A percentile compares a stretch with the other conserved stretches of the same genome.
These are phyloP conservation scores for Ceratorhiza oryzae-sativae DNA, from an alignment of 1,284 basidiomycete genomes.

Conservation along the genomic window DNA sequence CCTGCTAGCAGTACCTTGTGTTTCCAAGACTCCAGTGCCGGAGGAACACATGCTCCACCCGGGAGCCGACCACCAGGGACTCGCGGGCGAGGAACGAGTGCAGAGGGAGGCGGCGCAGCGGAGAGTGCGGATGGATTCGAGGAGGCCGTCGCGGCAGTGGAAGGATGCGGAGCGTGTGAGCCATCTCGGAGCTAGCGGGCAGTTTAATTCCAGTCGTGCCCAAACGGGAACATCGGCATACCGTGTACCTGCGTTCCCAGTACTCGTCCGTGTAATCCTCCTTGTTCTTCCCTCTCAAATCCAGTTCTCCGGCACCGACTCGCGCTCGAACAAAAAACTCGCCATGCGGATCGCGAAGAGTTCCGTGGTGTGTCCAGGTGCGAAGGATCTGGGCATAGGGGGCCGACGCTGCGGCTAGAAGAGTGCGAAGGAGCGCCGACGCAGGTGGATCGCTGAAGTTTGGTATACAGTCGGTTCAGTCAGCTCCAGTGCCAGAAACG, in stretches of 20 bases:
- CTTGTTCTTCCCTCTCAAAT: too few relatives aligned
- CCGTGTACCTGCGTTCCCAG: slow-evolving; percentile 89
- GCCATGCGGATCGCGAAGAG: slow-evolving; percentile 85
- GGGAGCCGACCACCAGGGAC: slow-evolving; percentile 77
- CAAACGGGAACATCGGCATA: slow-evolving; percentile 53
- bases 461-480: not conserved
- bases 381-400: too few relatives aligned
- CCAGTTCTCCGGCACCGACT: too few relatives aligned
- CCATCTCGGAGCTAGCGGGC: slow-evolving; percentile 10
- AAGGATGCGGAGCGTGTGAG: slow-evolving; percentile 29
- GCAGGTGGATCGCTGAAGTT: slow-evolving; percentile 77
- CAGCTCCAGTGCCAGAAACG: not conserved
- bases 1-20: slow-evolving; percentile 92
- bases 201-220: not conserved
- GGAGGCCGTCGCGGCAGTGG: slow-evolving; percentile 15
- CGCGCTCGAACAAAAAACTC: too few relatives aligned
- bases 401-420: too few relatives aligned
- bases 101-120: slow-evolving; percentile 28
- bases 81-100: slow-evolving; percentile 62
- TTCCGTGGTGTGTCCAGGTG: slow-evolving; percentile 82
- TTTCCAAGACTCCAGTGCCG: slow-evolving; percentile 89
- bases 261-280: too few relatives aligned
- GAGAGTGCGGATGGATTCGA: slow-evolving; percentile 5
- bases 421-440: slow-evolving; percentile 75
- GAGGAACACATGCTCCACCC: slow-evolving; percentile 88